Percentiles rank a stretch among this genome's conserved stretches.
phyloP scores from a whole-genome alignment of 108 stramenopile genomes.

The Seminavis robusta region DNA sequence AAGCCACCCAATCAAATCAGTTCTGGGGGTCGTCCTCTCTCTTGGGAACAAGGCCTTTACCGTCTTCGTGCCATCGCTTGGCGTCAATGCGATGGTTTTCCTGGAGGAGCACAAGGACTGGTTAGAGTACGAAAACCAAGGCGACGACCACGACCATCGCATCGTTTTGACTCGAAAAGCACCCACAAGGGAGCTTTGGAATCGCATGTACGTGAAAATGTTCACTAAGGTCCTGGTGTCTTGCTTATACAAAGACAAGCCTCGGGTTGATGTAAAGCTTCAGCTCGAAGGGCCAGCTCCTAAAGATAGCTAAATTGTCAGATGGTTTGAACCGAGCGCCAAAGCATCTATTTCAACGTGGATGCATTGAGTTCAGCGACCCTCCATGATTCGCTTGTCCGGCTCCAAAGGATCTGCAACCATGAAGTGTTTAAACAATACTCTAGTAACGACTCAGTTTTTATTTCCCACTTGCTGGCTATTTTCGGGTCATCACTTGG shows the following conservation, averaged over 20 bases:
- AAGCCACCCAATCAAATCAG: conserved; percentile 48
- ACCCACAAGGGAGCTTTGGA: conserved; percentile 29
- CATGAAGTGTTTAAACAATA: conserved; percentile 74
- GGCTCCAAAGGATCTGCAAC: conserved; percentile 56
- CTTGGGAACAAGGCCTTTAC: conserved; percentile 82
- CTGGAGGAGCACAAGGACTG: conserved; percentile 73
- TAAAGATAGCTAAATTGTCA: no score
- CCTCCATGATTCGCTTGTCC: conserved; percentile 78
- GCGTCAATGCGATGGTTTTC: conserved; percentile 55
- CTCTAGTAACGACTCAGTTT: no score
- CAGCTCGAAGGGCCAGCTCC: conserved; percentile 78
- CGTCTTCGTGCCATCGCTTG: conserved; percentile 75
- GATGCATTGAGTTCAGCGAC: conserved; percentile 57
- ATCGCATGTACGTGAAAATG: conserved; percentile 48
- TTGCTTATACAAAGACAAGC: conserved; percentile 58
- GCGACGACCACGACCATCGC: conserved; percentile 20
- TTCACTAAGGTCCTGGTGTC: conserved; percentile 67
- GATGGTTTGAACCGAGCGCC: conserved; percentile 63
- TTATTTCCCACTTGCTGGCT: no score
- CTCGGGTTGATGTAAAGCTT: conserved; percentile 78
- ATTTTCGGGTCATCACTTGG: no score
- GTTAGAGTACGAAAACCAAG: conserved; percentile 42
- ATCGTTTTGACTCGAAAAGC: conserved; percentile 40
- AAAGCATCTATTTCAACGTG: conserved; percentile 58
- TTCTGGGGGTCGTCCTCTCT: conserved; percentile 71